Conservation (phyloP, 148 eudicot species). For the Vaccinium macrocarpon region DNA sequence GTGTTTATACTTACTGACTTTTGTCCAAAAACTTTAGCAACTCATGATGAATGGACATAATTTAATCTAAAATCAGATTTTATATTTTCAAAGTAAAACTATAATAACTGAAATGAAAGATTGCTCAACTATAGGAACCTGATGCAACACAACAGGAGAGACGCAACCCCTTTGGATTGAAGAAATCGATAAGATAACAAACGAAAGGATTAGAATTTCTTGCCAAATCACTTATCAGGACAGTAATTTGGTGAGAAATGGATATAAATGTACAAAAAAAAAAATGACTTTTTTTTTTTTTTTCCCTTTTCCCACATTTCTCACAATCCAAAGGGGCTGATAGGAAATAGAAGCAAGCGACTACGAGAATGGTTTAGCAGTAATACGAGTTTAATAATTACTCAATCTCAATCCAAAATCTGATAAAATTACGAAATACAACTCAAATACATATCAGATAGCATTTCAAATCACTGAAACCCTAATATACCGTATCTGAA, state of each 20-base stretch:
- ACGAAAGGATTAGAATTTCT: background rate
- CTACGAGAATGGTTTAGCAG: background rate
- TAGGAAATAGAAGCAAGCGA: background rate
- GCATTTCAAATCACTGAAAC: background rate
- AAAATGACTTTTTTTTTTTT: too few relatives aligned
- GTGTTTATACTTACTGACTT: background rate
- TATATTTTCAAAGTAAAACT: background rate
- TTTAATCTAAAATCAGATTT: background rate
- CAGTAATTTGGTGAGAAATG: background rate
- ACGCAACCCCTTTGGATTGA: background rate
- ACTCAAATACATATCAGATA: background rate
- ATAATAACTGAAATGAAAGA: background rate
- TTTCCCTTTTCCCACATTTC: too few relatives aligned
- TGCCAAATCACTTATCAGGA: background rate
- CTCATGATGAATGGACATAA: background rate
- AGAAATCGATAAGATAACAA: background rate
- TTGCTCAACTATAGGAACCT: background rate
- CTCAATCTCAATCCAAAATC: background rate
- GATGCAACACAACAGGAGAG: background rate
- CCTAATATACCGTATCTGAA: slow-evolving; percentile 7
- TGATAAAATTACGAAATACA: slow-evolving; percentile 6
- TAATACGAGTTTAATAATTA: background rate
- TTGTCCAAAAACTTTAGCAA: background rate
- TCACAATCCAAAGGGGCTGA: too few relatives aligned
- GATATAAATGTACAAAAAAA: background rate